Base-by-base conservation (phyloP, 1,139 yeast genomes). In the Saccharomycopsis hybrid region DNA sequence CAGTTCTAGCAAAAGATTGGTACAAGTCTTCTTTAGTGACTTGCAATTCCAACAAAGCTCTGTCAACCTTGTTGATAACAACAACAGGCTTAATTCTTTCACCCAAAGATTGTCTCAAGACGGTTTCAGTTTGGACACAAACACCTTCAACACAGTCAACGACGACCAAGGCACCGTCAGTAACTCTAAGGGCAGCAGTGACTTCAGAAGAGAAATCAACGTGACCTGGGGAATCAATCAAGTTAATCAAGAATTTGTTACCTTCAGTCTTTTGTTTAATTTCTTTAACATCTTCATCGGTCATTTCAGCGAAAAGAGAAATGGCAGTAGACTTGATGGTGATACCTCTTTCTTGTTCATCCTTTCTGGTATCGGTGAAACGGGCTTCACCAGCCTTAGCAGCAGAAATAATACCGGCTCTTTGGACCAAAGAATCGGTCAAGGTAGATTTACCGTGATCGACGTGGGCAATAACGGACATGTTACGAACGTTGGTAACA, bases 381-480 rank as follows among this genome's bases (percentile, higher is more conserved):
- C 98, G 92, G 67, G 97, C 97, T 71, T 92, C 97, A 83, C 98
- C 98, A 61, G 97, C 97, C 81, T 88, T 89, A 70, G 96, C 97
- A 68, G 97, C 97, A 55, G 98, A 92, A 69, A 92, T 92, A 73
- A 92, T 92, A 87, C 98, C 98, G 65, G 98, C 97, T 70, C 84
- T 85, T 80, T 90, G 97, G 67, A 92, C 97, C 72, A 92, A 85
- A 62, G 97, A 90, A 77, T 92, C 98, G 74, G 98, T 89, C 76
- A 92, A 84, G 68, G 98, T 92, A 63, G 97, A 89, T 77, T 92
- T 92, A 80, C 98, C 98, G 83, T 92, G 98, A 83, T 92, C 98
- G 85, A 92, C 97, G 86, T 92, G 98, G 72, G 98, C 98, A 84
- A 92, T 92, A 77, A 92, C 98, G 76, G 97, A 92, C 95, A 92